Evolutionary conservation across 805 yeast genomes (phyloP).

Genomic region (Nakazawaea siamensis): DNA sequence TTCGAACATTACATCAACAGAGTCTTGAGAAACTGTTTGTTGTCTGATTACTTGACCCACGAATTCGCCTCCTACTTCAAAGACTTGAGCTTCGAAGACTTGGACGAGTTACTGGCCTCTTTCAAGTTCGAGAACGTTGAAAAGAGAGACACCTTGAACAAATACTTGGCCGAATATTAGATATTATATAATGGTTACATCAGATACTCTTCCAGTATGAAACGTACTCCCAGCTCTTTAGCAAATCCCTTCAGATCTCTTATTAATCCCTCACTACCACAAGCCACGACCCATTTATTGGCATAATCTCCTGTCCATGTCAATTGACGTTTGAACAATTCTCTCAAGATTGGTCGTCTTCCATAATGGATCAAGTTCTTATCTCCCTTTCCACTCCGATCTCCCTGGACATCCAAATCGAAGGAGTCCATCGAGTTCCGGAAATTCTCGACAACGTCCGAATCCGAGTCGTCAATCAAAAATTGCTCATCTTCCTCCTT

Average conservation of each 20-base stretch:
- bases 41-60: constrained; percentile 33
- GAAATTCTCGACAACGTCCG: constrained; percentile 8
- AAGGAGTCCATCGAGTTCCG: constrained; percentile 10
- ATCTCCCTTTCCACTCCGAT: not conserved
- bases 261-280: constrained; percentile 47
- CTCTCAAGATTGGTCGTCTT: constrained; percentile 35
- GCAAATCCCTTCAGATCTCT: constrained; percentile 32
- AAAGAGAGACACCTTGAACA: constrained; percentile 33
- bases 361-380: constrained; percentile 19
- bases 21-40: constrained; percentile 33
- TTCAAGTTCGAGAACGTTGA: constrained; percentile 39
- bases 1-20: constrained; percentile 28
- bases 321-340: constrained; percentile 21
- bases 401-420: constrained; percentile 12
- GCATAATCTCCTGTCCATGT: constrained; percentile 23
- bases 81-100: constrained; percentile 33
- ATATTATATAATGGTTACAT: constrained; percentile 14
- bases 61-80: constrained; percentile 38
- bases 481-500: constrained; percentile 2
- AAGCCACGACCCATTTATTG: constrained; percentile 45
- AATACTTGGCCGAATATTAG: constrained; percentile 6
- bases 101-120: constrained; percentile 42
- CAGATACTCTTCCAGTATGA: constrained; percentile 36
- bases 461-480: constrained; percentile 8
- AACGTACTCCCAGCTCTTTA: constrained; percentile 24